Conservation (phyloP, 108 stramenopile genomes). For the Nannochloropsis granulata region DNA sequence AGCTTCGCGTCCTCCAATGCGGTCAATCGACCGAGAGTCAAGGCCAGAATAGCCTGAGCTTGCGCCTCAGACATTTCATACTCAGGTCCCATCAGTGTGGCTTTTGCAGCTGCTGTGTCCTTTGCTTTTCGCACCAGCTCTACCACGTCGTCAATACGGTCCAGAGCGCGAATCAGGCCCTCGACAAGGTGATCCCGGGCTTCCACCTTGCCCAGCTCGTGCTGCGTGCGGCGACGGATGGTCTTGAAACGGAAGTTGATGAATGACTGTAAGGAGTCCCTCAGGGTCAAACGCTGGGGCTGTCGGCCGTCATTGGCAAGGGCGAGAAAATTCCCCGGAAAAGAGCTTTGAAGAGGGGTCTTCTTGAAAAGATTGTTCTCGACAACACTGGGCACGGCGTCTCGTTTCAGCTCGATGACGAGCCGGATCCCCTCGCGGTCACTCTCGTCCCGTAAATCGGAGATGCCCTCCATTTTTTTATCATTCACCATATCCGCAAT, state of each 20-base stretch:
- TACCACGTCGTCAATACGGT: slow-evolving; percentile 66
- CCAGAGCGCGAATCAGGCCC: slow-evolving; percentile 61
- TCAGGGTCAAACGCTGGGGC: slow-evolving; percentile 76
- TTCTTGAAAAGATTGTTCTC: slow-evolving; percentile 83
- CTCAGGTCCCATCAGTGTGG: slow-evolving; percentile 43
- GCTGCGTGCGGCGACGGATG: slow-evolving; percentile 57
- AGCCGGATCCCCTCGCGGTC: slow-evolving; percentile 90
- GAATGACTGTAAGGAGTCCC: slow-evolving; percentile 65
- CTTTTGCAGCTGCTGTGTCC: slow-evolving; percentile 52
- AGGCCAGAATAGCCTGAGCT: slow-evolving; percentile 70
- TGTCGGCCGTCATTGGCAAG: slow-evolving; percentile 39
- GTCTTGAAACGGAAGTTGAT: slow-evolving; percentile 80
- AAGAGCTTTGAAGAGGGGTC: slow-evolving; percentile 72
- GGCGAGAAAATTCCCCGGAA: slow-evolving; percentile 82
- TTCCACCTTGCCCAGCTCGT: slow-evolving; percentile 60
- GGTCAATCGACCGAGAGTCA: slow-evolving; percentile 78
- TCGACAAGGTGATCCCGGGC: slow-evolving; percentile 75
- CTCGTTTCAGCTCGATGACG: slow-evolving; percentile 89
- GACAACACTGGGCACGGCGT: slow-evolving; percentile 55
- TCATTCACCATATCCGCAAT: slow-evolving; percentile 86
- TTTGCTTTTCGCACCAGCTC: slow-evolving; percentile 51
- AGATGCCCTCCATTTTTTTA: slow-evolving; percentile 74
- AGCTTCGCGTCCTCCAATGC: slow-evolving; percentile 66
- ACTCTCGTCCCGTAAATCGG: slow-evolving; percentile 72
- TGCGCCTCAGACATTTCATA: slow-evolving; percentile 51